Evolutionary conservation across 805 yeast species (phyloP), one percentile per base, ranked within the genome.

Genomic region (Ogataea parapolymorpha): DNA sequence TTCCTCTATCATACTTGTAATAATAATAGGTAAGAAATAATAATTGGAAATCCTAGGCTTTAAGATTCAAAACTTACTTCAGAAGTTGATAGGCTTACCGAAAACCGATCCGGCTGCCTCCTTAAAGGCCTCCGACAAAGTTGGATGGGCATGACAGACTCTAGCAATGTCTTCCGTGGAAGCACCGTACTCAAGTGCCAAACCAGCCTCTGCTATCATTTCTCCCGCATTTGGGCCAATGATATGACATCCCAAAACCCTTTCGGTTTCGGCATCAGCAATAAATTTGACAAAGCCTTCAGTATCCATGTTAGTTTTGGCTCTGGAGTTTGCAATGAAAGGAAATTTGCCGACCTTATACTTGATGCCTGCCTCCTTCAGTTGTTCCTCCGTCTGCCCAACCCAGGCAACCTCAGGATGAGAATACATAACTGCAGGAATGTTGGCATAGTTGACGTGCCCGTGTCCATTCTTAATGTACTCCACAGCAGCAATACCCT

Each of bases 331-430:
- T 58, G 99, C 99, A 60, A 88, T 76, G 75, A 93, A 93, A 66
- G 98, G 96, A 89, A 91, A 93, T 72, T 93, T 93, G 64, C 99
- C 99, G 47, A 85, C 78, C 69, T 84, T 90, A 79, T 85, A 93
- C 57, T 82, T 76, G 67, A 89, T 80, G 56, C 96, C 96, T 57
- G 88, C 88, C 56, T 77, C 90, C 76, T 91, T 90, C 65, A 90
- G 78, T 70, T 90, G 90, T 73, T 90, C 82, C 73, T 93, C 99
- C 61, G 81, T 85, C 70, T 86, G 86, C 57, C 99, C 99, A 55
- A 86, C 96, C 99, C 99, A 93, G 39, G 98, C 98, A 55, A 93
- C 96, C 75, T 93, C 99, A 51, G 99, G 99, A 71, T 89, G 96
- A 36, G 98, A 83, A 77, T 93, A 93, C 99, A 93, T 93, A 54